phyloP scores from a whole-genome alignment of 2,329 filamentous ascomycete species.

The Alternaria longipes region DNA sequence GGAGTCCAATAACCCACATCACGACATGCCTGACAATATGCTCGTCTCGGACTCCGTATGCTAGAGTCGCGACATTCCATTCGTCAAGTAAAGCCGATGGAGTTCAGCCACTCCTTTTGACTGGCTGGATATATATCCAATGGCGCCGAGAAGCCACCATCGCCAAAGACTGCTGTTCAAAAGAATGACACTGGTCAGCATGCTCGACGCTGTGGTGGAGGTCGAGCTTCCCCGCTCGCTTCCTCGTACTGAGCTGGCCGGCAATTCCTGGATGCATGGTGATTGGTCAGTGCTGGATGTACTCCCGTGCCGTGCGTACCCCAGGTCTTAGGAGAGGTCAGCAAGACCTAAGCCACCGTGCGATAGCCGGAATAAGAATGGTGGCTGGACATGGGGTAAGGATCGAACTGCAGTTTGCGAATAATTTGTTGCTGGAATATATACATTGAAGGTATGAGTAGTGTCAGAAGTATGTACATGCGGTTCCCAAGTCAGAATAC shows the following conservation, averaged over 20 bases:
- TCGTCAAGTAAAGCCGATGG: neutral
- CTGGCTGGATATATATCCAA: constrained; percentile 2
- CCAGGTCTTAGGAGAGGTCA: neutral
- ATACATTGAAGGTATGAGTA: neutral
- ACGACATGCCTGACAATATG: neutral
- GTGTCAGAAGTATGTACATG: neutral
- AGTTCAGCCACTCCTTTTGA: neutral
- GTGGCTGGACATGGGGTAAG: neutral
- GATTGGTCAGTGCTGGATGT: neutral
- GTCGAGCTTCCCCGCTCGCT: constrained; percentile 7
- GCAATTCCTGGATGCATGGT: neutral
- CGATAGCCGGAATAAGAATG: neutral
- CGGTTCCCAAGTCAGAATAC: neutral
- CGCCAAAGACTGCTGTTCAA: neutral
- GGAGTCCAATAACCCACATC: neutral
- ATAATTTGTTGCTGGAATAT: neutral
- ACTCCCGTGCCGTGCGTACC: neutral
- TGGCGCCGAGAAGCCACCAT: constrained; percentile 3
- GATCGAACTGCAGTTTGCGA: neutral
- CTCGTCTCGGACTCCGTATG: neutral
- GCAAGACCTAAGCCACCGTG: neutral
- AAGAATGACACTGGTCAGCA: neutral
- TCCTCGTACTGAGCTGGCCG: neutral
- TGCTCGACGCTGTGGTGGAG: neutral
- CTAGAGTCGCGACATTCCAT: neutral